These are phyloP conservation scores for Tetraselmis striata DNA, from an alignment of 139 green algal species.

Conservation along the genomic window DNA sequence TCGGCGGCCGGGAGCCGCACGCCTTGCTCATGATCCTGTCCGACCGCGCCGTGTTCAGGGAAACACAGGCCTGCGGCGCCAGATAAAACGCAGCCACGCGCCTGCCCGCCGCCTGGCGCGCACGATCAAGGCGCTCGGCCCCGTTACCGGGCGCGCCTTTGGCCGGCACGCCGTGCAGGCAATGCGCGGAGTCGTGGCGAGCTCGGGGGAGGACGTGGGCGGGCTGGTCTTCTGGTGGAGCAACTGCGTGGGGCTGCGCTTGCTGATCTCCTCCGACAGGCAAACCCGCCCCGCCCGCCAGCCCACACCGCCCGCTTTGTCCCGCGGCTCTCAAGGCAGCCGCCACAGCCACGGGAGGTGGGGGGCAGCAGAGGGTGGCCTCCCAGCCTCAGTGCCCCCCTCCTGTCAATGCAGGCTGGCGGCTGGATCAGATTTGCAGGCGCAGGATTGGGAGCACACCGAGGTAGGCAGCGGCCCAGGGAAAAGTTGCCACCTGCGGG, in stretches of 20 bases:
- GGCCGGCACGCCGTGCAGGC: slow-evolving; percentile 43
- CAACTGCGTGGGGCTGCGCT: slow-evolving; percentile 46
- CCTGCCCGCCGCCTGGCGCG: slow-evolving; percentile 63
- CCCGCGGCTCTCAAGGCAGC: no score
- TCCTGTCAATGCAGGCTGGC: not conserved
- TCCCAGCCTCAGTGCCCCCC: no score
- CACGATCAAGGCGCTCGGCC: slow-evolving; percentile 60
- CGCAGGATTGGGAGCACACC: not conserved
- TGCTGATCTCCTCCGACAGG: slow-evolving; percentile 27
- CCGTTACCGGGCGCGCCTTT: slow-evolving; percentile 50
- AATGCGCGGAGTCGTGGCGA: slow-evolving; percentile 23
- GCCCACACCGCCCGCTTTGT: no score
- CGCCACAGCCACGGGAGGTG: no score
- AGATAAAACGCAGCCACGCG: slow-evolving; percentile 30
- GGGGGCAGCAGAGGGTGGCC: no score
- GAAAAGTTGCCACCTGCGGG: no score
- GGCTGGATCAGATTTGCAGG: not conserved
- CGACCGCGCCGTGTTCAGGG: not conserved
- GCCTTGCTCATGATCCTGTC: no score
- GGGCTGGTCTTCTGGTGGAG: slow-evolving; percentile 41
- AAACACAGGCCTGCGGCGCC: not conserved
- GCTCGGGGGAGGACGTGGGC: slow-evolving; percentile 17
- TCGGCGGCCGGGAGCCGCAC: no score
- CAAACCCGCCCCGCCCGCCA: no score
- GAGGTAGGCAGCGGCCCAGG: not conserved